These are phyloP conservation scores for Boletus pseudopeckii DNA, from an alignment of 768 basidiomycete species.

Conservation along the genomic window DNA sequence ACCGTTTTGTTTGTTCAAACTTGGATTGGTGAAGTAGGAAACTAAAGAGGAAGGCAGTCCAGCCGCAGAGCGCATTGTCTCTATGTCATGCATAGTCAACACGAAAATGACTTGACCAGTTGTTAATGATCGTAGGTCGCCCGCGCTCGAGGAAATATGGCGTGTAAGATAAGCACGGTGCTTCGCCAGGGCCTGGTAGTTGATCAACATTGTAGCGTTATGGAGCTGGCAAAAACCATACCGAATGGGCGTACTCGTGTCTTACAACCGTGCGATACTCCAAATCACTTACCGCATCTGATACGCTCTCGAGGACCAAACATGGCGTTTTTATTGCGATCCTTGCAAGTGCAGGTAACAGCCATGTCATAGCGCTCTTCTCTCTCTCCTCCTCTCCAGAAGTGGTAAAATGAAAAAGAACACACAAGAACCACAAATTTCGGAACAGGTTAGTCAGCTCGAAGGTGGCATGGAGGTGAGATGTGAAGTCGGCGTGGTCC, in stretches of 20 bases:
- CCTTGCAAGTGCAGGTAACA: conserved; percentile 66
- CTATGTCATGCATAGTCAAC: conserved; percentile 82
- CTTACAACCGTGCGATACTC: conserved; percentile 91
- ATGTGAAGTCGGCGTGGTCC: conserved; percentile 62
- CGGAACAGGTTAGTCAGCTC: conserved; percentile 77
- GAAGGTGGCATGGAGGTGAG: conserved; percentile 50
- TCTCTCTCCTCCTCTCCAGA: conserved; percentile 41
- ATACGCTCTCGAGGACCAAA: conserved; percentile 76
- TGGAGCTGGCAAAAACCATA: conserved; percentile 33
- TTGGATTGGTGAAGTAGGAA: conserved; percentile 84
- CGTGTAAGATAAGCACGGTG: conserved; percentile 64
- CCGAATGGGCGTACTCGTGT: conserved; percentile 77
- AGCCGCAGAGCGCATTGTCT: conserved; percentile 76
- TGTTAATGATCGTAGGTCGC: conserved; percentile 71
- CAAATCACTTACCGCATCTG: conserved; percentile 82
- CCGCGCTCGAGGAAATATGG: conserved; percentile 59
- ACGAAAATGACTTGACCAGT: conserved; percentile 85
- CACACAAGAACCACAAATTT: conserved; percentile 91
- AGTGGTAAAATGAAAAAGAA: conserved; percentile 75
- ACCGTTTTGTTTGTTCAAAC: conserved; percentile 66
- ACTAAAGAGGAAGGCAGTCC: conserved; percentile 81
- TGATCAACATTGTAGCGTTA: conserved; percentile 1
- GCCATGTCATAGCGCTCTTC: conserved; percentile 72
- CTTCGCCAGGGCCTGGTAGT: conserved; percentile 58
- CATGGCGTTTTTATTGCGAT: conserved; percentile 87